These are phyloP conservation scores for Hypoxylon sp. DNA, from an alignment of 2,329 filamentous ascomycete genomes.

Conservation along the genomic window DNA sequence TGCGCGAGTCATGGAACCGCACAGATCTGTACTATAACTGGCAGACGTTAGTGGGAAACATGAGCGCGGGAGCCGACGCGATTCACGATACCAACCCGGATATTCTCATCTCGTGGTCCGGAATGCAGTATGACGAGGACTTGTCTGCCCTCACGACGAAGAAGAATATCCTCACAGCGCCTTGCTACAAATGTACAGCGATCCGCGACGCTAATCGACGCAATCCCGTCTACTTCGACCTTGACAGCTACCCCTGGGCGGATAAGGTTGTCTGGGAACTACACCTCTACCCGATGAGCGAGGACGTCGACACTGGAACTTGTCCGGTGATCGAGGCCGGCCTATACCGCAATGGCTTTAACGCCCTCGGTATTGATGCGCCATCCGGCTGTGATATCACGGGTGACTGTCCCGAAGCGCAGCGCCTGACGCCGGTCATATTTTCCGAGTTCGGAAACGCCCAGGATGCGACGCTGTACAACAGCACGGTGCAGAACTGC, in stretches of 20 bases:
- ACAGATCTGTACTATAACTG: slow-evolving; percentile 58
- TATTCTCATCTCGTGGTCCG: slow-evolving; percentile 62
- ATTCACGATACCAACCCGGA: slow-evolving; percentile 59
- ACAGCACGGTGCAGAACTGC: slow-evolving; percentile 60
- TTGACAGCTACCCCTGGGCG: slow-evolving; percentile 59
- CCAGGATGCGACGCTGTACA: slow-evolving; percentile 57
- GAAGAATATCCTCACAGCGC: slow-evolving; percentile 56
- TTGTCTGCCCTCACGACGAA: slow-evolving; percentile 57
- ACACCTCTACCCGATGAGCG: slow-evolving; percentile 57
- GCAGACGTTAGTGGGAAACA: slow-evolving; percentile 59
- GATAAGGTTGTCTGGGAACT: slow-evolving; percentile 62
- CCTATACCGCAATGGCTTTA: slow-evolving; percentile 63
- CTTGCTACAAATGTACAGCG: slow-evolving; percentile 57
- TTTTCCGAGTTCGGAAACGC: slow-evolving; percentile 61
- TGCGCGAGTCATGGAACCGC: slow-evolving; percentile 53
- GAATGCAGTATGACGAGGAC: slow-evolving; percentile 61
- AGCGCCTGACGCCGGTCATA: slow-evolving; percentile 60
- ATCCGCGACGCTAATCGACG: slow-evolving; percentile 57
- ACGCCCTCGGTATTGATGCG: slow-evolving; percentile 57
- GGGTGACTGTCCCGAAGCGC: slow-evolving; percentile 50
- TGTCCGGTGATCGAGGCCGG: slow-evolving; percentile 61
- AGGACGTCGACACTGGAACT: slow-evolving; percentile 58
- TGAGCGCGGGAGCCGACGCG: slow-evolving; percentile 56
- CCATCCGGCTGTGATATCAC: slow-evolving; percentile 55
- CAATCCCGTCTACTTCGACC: slow-evolving; percentile 59